These are phyloP conservation scores for Phytophthora sp. DNA, from an alignment of 352 stramenopile genomes.

Conservation along the genomic window DNA sequence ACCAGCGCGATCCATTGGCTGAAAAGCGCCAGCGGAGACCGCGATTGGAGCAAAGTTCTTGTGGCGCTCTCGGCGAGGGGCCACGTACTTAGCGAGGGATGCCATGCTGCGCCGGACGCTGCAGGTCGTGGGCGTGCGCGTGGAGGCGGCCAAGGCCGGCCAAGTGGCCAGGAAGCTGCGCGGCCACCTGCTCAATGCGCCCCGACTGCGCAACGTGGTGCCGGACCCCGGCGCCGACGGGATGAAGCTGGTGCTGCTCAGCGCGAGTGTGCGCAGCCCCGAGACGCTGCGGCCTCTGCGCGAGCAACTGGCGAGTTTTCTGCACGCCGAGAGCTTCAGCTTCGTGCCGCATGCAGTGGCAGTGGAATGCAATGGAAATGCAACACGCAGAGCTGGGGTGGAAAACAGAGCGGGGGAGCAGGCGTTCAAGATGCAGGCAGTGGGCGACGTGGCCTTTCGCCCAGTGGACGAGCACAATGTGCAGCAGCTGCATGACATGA, in stretches of 20 bases:
- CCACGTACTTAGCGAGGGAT: constrained; percentile 30
- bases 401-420: neutral
- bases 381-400: neutral
- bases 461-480: constrained; percentile 67
- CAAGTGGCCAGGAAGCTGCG: constrained; percentile 66
- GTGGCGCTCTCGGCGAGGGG: constrained; percentile 10
- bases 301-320: constrained; percentile 44
- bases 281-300: constrained; percentile 47
- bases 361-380: constrained; percentile 37
- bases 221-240: constrained; percentile 40
- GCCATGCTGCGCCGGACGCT: constrained; percentile 56
- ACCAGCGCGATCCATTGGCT: neutral
- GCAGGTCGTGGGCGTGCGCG: constrained; percentile 64
- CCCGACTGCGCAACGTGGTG: constrained; percentile 70
- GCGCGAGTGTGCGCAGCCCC: constrained; percentile 41
- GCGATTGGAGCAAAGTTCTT: constrained; percentile 26
- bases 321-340: constrained; percentile 47
- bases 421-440: neutral
- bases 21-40: neutral
- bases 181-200: constrained; percentile 57
- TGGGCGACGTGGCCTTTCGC: constrained; percentile 44
- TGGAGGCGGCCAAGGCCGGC: constrained; percentile 70
- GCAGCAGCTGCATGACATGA: constrained; percentile 86
- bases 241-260: constrained; percentile 68
- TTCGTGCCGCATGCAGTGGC: constrained; percentile 58